Base-by-base conservation (phyloP, 129 eudicot species). In the Calendula officinalis region DNA sequence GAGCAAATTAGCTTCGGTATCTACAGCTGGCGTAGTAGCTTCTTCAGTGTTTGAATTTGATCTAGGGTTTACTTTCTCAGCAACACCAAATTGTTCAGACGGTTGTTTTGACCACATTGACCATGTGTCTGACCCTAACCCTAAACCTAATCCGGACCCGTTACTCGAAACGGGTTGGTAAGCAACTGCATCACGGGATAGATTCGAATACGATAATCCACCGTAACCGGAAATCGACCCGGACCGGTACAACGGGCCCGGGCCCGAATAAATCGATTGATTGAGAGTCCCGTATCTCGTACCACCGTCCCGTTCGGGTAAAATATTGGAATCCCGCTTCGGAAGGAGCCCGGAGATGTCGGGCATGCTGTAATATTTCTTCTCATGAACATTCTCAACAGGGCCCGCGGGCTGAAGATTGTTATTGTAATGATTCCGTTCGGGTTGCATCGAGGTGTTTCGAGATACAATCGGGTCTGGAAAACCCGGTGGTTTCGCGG, bases 101-200 rank as follows among this genome's bases (percentile, higher is more conserved):
- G 99, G 97, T 65, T 88, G 95, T 61, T 61, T 86, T 30, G 89
- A 79, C 95, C 95, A 94, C 77, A 88, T 69, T 22, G 99, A 85
- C 64, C 88, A 72, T 7, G 84, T 69, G 17, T 66, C 78, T 13
- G 91, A 68, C 57, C 81, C 55, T 14, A 88, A 76, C 64, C 53
- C 72, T 8, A 42, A 55, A 33, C 63, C 72, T n/a, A 68, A 61
- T 46, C 76, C 62, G 0, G 71, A 13, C 27, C 61, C 78, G 3
- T 73, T 56, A 49, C 56, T 48, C 2, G 78, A 74, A 40, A 74
- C 78, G 0, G 78, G 78, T 58, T 79, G 84, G 68, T 80, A 81
- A 14, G 87, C 72, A 22, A 63, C 83, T 7, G 91, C 82, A 42
- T 88, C 89, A 55, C 80, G 60, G 9, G 78, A 74, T 51, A 74